A percentile compares a stretch with the other conserved stretches of the same genome.
Evolutionary conservation across 176 grass and related monocot species (phyloP).

Genomic region (Aegilops longissima): DNA sequence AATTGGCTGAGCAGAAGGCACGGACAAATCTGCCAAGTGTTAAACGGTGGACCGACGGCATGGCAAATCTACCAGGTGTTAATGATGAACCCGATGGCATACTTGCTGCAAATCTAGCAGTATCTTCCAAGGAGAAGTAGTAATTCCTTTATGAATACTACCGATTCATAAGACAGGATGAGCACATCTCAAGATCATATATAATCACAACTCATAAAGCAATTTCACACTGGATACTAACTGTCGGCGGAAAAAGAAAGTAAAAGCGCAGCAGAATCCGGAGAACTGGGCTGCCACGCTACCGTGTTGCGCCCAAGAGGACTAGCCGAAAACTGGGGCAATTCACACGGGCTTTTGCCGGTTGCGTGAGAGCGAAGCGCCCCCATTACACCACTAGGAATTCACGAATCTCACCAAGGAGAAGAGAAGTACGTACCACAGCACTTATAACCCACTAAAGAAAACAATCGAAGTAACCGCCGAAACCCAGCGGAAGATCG

Average conservation of each 20-base stretch:
- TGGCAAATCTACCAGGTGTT: not conserved
- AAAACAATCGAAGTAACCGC: not conserved
- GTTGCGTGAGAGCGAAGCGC: slow-evolving; percentile 35
- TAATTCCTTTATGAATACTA: not conserved
- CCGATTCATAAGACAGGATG: not conserved
- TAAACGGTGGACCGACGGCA: not conserved
- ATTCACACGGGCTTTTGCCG: not conserved
- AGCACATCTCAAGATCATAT: not conserved
- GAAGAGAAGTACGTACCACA: not conserved
- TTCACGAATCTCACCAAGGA: not conserved
- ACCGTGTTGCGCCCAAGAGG: not conserved
- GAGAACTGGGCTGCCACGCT: not conserved
- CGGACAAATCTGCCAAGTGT: not conserved
- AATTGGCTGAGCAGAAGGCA: not conserved
- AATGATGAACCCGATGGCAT: not conserved
- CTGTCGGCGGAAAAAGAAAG: not conserved
- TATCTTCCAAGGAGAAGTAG: not conserved
- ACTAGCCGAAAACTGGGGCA: not conserved
- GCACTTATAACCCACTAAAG: not conserved
- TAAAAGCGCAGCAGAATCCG: not conserved
- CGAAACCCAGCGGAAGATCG: not conserved
- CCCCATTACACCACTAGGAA: not conserved
- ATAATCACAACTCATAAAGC: not conserved
- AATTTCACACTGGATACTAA: not conserved
- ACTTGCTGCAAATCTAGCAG: not conserved